phyloP scores from a whole-genome alignment of 345 rosid genomes.

The Lumnitzera racemosa region DNA sequence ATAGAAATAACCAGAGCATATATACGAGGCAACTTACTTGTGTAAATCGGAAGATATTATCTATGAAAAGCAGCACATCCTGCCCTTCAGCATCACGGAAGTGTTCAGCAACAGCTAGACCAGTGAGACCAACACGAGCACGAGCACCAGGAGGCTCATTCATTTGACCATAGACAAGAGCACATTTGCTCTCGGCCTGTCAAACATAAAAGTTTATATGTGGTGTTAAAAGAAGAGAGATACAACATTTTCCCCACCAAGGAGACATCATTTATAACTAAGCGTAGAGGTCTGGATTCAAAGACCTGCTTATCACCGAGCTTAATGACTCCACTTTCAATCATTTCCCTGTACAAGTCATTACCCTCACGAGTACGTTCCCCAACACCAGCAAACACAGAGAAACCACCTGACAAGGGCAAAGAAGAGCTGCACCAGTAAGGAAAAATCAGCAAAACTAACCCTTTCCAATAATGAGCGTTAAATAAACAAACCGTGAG shows the following conservation, averaged over 20 bases:
- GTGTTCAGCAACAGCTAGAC: slow-evolving; percentile 93
- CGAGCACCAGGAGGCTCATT: slow-evolving; percentile 99
- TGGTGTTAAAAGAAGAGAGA: neutral
- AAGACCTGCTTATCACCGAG: slow-evolving; percentile 91
- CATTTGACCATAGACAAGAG: slow-evolving; percentile 99
- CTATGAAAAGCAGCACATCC: slow-evolving; percentile 96
- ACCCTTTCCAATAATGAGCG: neutral
- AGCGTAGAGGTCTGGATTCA: neutral
- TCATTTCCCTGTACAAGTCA: slow-evolving; percentile 98
- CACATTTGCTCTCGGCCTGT: slow-evolving; percentile 92
- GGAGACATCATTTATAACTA: neutral
- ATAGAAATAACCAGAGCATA: neutral
- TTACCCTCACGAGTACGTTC: slow-evolving; percentile 98
- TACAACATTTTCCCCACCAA: neutral
- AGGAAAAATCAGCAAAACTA: neutral
- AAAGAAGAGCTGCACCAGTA: neutral
- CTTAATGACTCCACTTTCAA: slow-evolving; percentile 99
- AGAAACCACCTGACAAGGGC: slow-evolving; percentile 73
- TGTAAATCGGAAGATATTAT: slow-evolving; percentile 94
- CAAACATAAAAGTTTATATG: neutral
- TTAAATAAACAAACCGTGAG: slow-evolving; percentile 58
- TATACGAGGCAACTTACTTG: slow-evolving; percentile 34
- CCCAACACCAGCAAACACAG: slow-evolving; percentile 98
- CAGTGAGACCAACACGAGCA: slow-evolving; percentile 99
- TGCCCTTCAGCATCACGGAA: slow-evolving; percentile 99